phyloP scores from a whole-genome alignment of 257 asterid species.

The Nicotiana noctiflora region DNA sequence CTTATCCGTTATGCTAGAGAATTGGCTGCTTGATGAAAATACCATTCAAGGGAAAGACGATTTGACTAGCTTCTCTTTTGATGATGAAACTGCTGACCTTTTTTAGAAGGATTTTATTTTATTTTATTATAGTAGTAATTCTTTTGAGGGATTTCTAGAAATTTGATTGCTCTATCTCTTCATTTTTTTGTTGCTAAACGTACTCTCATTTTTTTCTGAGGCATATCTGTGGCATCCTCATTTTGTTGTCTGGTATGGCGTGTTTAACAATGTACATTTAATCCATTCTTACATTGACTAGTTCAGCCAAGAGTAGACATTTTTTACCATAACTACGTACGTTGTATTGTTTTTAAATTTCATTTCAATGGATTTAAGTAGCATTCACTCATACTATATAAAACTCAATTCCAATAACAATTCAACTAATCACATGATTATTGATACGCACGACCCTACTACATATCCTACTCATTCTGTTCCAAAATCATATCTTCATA shows the following conservation, averaged over 20 bases:
- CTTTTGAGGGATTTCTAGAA: not conserved
- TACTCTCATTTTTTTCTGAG: not conserved
- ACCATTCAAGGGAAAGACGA: not conserved
- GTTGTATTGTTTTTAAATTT: not conserved
- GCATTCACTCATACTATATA: too few relatives aligned
- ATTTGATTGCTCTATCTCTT: not conserved
- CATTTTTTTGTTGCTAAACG: not conserved
- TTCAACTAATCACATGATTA: too few relatives aligned
- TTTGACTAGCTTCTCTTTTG: not conserved
- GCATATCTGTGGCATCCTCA: not conserved
- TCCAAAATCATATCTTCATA: too few relatives aligned
- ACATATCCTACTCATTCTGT: too few relatives aligned
- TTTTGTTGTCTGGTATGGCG: conserved; percentile 1
- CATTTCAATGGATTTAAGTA: not conserved
- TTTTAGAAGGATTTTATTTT: conserved; percentile 22
- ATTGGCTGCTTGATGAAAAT: conserved; percentile 49
- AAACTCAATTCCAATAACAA: too few relatives aligned
- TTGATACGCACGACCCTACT: too few relatives aligned
- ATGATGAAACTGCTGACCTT: conserved; percentile 27
- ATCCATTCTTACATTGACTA: not conserved
- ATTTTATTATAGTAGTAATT: not conserved
- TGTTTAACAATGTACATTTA: not conserved
- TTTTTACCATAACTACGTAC: not conserved
- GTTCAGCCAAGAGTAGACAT: not conserved
- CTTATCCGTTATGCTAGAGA: conserved; percentile 45